Conservation (phyloP, 345 rosid genomes). For the Pugionium dolabratum region DNA sequence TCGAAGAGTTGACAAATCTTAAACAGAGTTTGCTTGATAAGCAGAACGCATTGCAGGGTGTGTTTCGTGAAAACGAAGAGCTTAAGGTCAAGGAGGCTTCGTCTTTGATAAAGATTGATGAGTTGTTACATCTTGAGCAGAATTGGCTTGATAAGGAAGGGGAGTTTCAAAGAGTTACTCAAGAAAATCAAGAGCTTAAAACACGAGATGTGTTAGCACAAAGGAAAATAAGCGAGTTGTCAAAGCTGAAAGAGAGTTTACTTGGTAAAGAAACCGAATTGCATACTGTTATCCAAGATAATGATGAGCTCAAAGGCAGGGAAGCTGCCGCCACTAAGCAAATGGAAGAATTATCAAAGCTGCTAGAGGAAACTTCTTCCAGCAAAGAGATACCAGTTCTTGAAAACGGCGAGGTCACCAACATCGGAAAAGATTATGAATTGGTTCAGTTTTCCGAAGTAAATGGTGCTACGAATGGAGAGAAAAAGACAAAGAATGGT, state of each 20-base stretch:
- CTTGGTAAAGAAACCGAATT: conserved; percentile 76
- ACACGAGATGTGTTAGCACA: conserved; percentile 23
- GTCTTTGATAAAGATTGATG: conserved; percentile 34
- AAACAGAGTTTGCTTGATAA: conserved; percentile 34
- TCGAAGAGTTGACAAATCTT: conserved; percentile 60
- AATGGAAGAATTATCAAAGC: conserved; percentile 30
- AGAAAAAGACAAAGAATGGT: conserved; percentile 55
- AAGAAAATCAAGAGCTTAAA: conserved; percentile 33
- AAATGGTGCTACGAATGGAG: conserved; percentile 62
- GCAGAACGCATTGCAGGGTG: conserved; percentile 31
- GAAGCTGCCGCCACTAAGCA: conserved; percentile 61
- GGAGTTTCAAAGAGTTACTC: conserved; percentile 31
- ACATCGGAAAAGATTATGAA: conserved; percentile 69
- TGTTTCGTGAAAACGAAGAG: conserved; percentile 63
- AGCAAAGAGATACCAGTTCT: conserved; percentile 28
- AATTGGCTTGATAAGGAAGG: conserved; percentile 35
- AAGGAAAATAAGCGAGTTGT: conserved; percentile 31
- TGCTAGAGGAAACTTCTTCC: conserved; percentile 30
- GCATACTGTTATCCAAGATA: conserved; percentile 35
- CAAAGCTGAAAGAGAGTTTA: conserved; percentile 56
- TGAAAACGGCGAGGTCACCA: conserved; percentile 41
- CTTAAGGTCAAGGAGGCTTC: conserved; percentile 44
- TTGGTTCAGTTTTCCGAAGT: conserved; percentile 81
- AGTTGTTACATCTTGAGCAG: conserved; percentile 36
- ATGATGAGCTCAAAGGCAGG: conserved; percentile 37